Evolutionary conservation across 306 rosid genomes (phyloP), one percentile per base, ranked within the genome.

Genomic region (Sophora flavescens): DNA sequence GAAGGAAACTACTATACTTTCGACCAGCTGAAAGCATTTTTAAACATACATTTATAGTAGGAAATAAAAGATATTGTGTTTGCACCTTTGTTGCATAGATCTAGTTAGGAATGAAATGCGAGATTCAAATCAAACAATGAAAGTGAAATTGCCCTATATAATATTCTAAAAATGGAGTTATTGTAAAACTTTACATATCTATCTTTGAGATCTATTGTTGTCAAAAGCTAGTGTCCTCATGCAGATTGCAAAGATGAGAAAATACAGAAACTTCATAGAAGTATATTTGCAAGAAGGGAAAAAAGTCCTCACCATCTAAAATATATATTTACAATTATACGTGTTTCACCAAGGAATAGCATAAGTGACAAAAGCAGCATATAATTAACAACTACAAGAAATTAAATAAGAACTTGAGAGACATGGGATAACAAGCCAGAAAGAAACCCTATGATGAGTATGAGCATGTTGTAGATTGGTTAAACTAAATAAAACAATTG

Each of bases 401-500:
- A 59, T 13, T 62, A 77, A 58, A 13, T 4, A n/a, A 32, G 38
- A 77, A 45, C 42, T 16, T 45, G 63, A 66, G 44, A 79, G 50
- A 75, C 76, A 60, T 54, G 35, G 41, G 63, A 63, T 39, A 35
- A 6, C 22, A 51, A 84, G 22, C 52, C 12, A 51, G 56, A 35
- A 67, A 65, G 78, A 77, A 83, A 82, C 81, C 74, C 63, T 44
- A 44, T 44, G 38, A 35, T 5, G 45, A 7, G 39, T 64, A 73
- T 48, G 79, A 75, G 76, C 76, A 71, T 57, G 32, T 51, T 26
- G 54, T 42, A 78, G 72, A 73, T 82, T 44, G 76, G 74, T 75
- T 81, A 52, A 83, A 77, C 91, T 89, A 69, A 84, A 87, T 78
- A 76, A 86, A 78, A 80, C 76, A 85, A 83, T 84, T 80, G 82